Percentiles rank a stretch among this genome's conserved stretches.
Conservation (phyloP, 2,329 filamentous ascomycete species). For the Arthrobotrys sphaeroides region DNA sequence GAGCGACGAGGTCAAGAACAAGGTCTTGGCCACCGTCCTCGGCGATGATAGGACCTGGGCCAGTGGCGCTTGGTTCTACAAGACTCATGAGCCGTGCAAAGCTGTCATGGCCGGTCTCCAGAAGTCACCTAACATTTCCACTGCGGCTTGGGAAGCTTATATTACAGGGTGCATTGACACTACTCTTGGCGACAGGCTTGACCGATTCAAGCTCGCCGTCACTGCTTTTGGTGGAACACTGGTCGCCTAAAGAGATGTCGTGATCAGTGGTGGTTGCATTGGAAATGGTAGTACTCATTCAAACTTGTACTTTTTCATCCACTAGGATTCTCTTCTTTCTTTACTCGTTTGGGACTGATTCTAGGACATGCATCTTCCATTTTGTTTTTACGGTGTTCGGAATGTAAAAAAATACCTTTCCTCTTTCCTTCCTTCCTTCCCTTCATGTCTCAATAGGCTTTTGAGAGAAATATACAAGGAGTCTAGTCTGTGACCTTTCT, state of each 20-base stretch:
- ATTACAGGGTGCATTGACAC: conserved; percentile 31
- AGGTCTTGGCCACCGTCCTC: conserved; percentile 22
- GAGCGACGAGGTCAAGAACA: conserved; percentile 25
- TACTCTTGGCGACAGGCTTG: background rate
- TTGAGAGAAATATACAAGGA: background rate
- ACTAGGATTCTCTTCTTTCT: background rate
- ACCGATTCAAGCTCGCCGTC: conserved; percentile 11
- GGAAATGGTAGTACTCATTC: too few species aligned
- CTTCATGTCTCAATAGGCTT: too few species aligned
- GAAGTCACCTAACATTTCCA: conserved; percentile 4
- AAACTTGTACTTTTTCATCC: background rate
- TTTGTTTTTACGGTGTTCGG: conserved; percentile 34
- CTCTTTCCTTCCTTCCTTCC: background rate
- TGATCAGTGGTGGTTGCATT: too few species aligned
- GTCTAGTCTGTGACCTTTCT: conserved; percentile 4
- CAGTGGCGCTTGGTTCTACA: conserved; percentile 47
- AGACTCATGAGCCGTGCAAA: conserved; percentile 1
- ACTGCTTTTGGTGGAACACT: conserved; percentile 18
- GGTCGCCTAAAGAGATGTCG: background rate
- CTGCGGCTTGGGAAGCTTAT: conserved; percentile 18
- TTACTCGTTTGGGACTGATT: background rate
- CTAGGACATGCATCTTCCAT: conserved; percentile 24
- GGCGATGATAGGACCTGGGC: conserved; percentile 28
- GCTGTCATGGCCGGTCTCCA: conserved; percentile 26
- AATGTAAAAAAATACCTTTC: conserved; percentile 21